Base-by-base conservation (phyloP, 176 grass and related monocot genomes). In the Musa itinerans region DNA sequence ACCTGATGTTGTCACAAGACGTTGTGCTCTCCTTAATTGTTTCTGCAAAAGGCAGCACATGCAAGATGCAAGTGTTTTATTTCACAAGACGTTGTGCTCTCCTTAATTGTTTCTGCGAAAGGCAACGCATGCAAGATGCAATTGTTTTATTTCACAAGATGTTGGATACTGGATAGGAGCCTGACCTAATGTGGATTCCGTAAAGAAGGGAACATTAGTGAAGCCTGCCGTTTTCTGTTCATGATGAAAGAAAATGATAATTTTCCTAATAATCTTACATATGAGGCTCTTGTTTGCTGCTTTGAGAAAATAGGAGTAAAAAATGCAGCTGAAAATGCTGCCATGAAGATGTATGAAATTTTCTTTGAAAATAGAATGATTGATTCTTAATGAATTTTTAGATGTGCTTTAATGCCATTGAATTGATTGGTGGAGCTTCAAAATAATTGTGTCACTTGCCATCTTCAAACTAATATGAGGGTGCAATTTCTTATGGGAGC, bases 1-100 rank as follows among this genome's bases (percentile, higher is more conserved):
- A 72, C 78, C 78, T 63, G 78, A 80, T 63, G 29, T 80, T 80
- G 78, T 80, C 8, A 63, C 69, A n/a, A n/a, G n/a, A n/a, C 73
- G 43, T 1, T 73, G 55, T 27, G 69, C 69, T 61, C 78, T 73
- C 56, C 57, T 80, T 9, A 63, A 51, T 53, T 69, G 78, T 73
- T 80, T 62, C 19, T 72, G 78, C 68, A 80, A 80, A 52, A 72
- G 55, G 9, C 68, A 53, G 19, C 56, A 11, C 21, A 73, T 73
- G 69, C 69, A 72, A 52, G 78, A 80, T 72, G 78, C 78, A n/a
- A 64, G 10, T 63, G 12, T 53, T 80, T 34, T 73, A 24, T 80
- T 80, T 64, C 69, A 72, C n/a, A 72, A 72, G 78, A 2, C 26
- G 43, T 1, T 73, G 55, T 26, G 69, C 68, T 51, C 78, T 80